Percentiles rank a stretch among this genome's conserved stretches.
These are phyloP conservation scores for Neocucurbitaria cava DNA, from an alignment of 2,329 filamentous ascomycete genomes.

Conservation along the genomic window DNA sequence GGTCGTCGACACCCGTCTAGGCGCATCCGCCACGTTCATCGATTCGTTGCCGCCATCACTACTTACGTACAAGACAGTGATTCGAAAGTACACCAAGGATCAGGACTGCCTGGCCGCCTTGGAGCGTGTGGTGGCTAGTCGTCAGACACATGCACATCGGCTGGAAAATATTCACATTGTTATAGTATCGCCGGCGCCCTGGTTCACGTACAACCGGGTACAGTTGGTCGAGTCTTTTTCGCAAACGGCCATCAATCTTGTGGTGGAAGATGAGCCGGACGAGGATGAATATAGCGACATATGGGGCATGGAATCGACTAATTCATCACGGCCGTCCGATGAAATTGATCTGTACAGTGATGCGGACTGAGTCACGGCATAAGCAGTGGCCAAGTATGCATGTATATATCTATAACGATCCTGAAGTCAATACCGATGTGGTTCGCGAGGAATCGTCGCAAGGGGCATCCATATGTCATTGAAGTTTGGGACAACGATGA, in stretches of 20 bases:
- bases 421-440: too few species aligned
- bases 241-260: constrained; percentile 10
- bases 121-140: constrained; percentile 17
- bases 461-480: not conserved
- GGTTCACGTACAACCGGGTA: constrained; percentile 18
- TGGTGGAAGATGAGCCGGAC: constrained; percentile 7
- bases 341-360: constrained; percentile 24
- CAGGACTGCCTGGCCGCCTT: constrained; percentile 14
- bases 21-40: constrained; percentile 7
- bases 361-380: not conserved
- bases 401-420: too few species aligned
- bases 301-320: constrained; percentile 10
- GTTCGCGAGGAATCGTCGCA: too few species aligned
- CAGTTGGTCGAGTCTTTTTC: constrained; percentile 11
- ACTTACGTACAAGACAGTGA: constrained; percentile 6
- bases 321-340: constrained; percentile 18
- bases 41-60: constrained; percentile 22
- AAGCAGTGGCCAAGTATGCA: not conserved
- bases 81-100: constrained; percentile 10
- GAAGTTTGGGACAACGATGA: not conserved
- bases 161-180: constrained; percentile 15
- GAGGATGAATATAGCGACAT: not conserved
- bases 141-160: constrained; percentile 6
- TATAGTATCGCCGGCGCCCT: not conserved
- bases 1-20: constrained; percentile 8